phyloP scores from a whole-genome alignment of 208 protist species.

The Angomonas ambiguus region DNA sequence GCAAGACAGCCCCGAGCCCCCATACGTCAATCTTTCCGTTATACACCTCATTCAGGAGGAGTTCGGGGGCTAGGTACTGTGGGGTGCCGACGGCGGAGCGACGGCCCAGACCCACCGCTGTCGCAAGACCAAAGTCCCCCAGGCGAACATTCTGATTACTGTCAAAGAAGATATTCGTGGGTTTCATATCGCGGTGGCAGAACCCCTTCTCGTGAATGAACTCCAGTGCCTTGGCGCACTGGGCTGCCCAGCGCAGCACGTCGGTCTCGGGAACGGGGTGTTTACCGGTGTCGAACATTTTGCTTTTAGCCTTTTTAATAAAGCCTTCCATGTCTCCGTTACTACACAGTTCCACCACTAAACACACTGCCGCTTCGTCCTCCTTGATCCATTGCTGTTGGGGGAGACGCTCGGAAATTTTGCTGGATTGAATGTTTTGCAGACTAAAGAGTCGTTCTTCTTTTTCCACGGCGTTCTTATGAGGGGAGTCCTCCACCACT shows the following conservation, averaged over 20 bases:
- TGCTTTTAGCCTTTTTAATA: slow-evolving; percentile 49
- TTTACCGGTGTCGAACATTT: slow-evolving; percentile 64
- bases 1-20: slow-evolving; percentile 74
- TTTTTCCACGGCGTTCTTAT: slow-evolving; percentile 20
- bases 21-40: slow-evolving; percentile 85
- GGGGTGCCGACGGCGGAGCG: slow-evolving; percentile 82
- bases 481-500: slow-evolving; percentile 14
- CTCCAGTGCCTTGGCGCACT: slow-evolving; percentile 63
- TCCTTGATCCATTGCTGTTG: slow-evolving; percentile 19
- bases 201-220: slow-evolving; percentile 85
- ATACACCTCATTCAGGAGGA: slow-evolving; percentile 78
- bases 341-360: slow-evolving; percentile 86
- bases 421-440: neutral
- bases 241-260: slow-evolving; percentile 73
- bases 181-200: slow-evolving; percentile 87
- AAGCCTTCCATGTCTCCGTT: slow-evolving; percentile 66
- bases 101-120: slow-evolving; percentile 49
- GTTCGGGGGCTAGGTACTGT: slow-evolving; percentile 91
- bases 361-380: slow-evolving; percentile 66
- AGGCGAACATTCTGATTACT: slow-evolving; percentile 65
- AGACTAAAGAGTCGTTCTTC: slow-evolving; percentile 9
- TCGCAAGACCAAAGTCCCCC: slow-evolving; percentile 87
- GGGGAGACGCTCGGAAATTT: slow-evolving; percentile 1
- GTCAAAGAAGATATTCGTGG: slow-evolving; percentile 90
- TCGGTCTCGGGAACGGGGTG: slow-evolving; percentile 59